Evolutionary conservation across 495 filamentous ascomycete species (phyloP).

Genomic region (Pyrenula aspistea): DNA sequence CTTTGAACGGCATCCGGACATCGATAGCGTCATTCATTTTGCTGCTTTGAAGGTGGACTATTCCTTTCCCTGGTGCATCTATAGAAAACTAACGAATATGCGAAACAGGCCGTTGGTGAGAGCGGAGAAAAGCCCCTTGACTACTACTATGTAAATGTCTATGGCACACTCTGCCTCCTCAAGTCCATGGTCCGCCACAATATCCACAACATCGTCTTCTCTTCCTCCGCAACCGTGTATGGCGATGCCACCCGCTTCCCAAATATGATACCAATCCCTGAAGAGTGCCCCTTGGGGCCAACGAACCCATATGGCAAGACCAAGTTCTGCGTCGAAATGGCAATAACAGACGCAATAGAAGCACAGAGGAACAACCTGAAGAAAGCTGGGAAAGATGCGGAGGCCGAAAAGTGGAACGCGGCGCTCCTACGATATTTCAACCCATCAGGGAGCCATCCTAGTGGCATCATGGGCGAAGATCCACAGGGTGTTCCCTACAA

Average conservation of each 20-base stretch:
- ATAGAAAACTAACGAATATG: not conserved
- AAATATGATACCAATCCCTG: constrained; percentile 98
- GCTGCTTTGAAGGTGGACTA: constrained; percentile 80
- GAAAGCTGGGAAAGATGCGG: constrained; percentile 63
- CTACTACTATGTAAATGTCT: constrained; percentile 95
- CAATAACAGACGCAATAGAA: constrained; percentile 84
- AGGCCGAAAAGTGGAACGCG: constrained; percentile 74
- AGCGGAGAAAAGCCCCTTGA: constrained; percentile 90
- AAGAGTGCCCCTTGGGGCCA: constrained; percentile 87
- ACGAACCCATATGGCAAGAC: constrained; percentile 97
- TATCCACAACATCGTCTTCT: constrained; percentile 96
- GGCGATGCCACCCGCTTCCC: constrained; percentile 92
- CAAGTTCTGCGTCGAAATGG: constrained; percentile 78
- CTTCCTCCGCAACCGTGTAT: constrained; percentile 92
- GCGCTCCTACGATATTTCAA: constrained; percentile 96
- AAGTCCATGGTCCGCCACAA: constrained; percentile 77
- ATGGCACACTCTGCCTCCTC: constrained; percentile 81
- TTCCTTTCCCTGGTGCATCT: not conserved
- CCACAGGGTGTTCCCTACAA: constrained; percentile 94
- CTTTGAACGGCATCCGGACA: constrained; percentile 79
- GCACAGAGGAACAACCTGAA: constrained; percentile 73
- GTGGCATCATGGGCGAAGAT: constrained; percentile 96
- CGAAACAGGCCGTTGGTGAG: constrained; percentile 77
- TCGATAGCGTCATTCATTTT: constrained; percentile 97
- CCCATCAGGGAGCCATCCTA: constrained; percentile 88